Percentiles rank a stretch among this genome's conserved stretches.
These are phyloP conservation scores for Exserohilum rostratum DNA, from an alignment of 2,329 filamentous ascomycete genomes.

Conservation along the genomic window DNA sequence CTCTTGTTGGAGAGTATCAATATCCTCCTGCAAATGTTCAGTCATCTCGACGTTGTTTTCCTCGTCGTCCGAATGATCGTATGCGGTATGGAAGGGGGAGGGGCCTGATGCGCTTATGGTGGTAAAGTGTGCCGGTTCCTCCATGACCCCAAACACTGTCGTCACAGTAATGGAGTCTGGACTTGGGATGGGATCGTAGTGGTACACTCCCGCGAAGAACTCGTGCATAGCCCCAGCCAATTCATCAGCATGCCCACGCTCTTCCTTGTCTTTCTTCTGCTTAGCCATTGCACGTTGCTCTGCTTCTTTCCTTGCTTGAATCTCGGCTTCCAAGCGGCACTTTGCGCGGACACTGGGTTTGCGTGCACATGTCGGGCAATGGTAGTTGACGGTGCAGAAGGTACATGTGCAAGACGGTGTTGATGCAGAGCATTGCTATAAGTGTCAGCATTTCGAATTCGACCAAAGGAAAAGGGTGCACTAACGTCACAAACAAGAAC, in stretches of 20 bases:
- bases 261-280: conserved; percentile 40
- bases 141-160: conserved; percentile 42
- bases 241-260: conserved; percentile 44
- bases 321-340: conserved; percentile 47
- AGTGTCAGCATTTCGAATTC: conserved; percentile 12
- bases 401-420: conserved; percentile 47
- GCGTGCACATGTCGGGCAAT: conserved; percentile 47
- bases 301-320: conserved; percentile 38
- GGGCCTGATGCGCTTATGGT: conserved; percentile 36
- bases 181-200: conserved; percentile 30
- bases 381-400: conserved; percentile 48
- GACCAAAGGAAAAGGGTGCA: conserved; percentile 1
- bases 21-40: conserved; percentile 19
- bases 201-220: conserved; percentile 40
- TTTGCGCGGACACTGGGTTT: conserved; percentile 43
- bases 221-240: conserved; percentile 44
- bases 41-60: conserved; percentile 28
- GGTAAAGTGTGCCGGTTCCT: conserved; percentile 40
- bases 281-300: conserved; percentile 37
- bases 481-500: conserved; percentile 52
- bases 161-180: conserved; percentile 45
- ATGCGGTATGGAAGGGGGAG: conserved; percentile 15
- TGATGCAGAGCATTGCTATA: conserved; percentile 37
- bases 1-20: conserved; percentile 8
- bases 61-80: conserved; percentile 20